Base-by-base conservation (phyloP, 371 early-diverging fungal species). In the Haplosporangium sp. region DNA sequence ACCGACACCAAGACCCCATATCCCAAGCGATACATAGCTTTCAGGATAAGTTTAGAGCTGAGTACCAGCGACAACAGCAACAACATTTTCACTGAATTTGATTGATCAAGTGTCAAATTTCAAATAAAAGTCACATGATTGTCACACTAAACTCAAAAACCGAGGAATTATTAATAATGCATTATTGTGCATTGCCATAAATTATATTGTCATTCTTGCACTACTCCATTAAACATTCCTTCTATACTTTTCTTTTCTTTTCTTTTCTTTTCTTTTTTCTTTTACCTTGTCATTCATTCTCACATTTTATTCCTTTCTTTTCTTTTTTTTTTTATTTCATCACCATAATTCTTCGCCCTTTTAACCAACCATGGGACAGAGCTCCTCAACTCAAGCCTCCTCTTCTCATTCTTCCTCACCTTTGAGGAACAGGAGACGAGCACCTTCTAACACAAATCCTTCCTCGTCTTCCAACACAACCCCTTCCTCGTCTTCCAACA, bases 351-450 rank as follows among this genome's bases (percentile, higher is more conserved):
- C 52, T 34, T 55, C 6, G 11, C 50, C 0, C 50, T 27, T 27
- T 27, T n/a, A 50, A 50, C n/a, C 50, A 15, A 59, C 66, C 68
- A 81, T 81, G 82, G 82, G 82, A 34, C 82, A 81, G 61, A 69
- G 45, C 19, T 68, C 61, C 38, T 81, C 81, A 8, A 69, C 75
- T 11, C 63, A 71, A 27, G 67, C 65, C 10, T 63, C 77, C 15
- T 42, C 69, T 5, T 39, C 74, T n/a, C 45, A 61, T 44, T 37
- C 65, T 10, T 48, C 67, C 69, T 60, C 71, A 38, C 47, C 76
- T 61, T 55, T 58, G 42, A 63, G 67, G 57, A 61, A 56, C 56
- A 38, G 61, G n/a, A 40, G 52, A 37, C 53, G 65, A 20, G 1
- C 57, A 9, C 4, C 66, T 2, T 13, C 60, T 10, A 27, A 40